Evolutionary conservation across 352 stramenopile species (phyloP).

Genomic region (Blastocystis sp.): DNA sequence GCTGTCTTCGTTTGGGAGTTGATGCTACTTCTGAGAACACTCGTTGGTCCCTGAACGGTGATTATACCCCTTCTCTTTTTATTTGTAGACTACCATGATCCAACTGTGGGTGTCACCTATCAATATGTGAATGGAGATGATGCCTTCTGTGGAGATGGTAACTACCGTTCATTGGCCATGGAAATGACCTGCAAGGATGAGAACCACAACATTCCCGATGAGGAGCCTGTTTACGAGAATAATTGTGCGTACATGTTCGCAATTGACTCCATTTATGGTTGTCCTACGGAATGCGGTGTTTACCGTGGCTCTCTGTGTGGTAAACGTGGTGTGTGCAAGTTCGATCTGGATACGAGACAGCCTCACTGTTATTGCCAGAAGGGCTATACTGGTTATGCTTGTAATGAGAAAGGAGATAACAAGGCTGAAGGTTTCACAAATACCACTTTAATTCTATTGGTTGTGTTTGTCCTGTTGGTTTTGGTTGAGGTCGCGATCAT

Average conservation of each 20-base stretch:
- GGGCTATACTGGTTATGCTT: constrained; percentile 49
- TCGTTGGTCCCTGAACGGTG: constrained; percentile 26
- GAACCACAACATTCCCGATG: constrained; percentile 47
- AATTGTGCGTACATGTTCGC: constrained; percentile 1
- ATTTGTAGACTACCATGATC: constrained; percentile 23
- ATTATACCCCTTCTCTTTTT: not conserved
- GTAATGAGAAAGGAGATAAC: constrained; percentile 52
- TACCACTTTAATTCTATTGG: constrained; percentile 34
- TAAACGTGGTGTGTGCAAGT: constrained; percentile 56
- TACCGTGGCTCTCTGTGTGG: constrained; percentile 4
- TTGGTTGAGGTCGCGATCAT: constrained; percentile 29
- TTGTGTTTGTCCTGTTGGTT: constrained; percentile 54
- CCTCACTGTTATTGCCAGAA: constrained; percentile 66
- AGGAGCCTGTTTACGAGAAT: constrained; percentile 11
- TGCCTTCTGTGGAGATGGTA: not conserved
- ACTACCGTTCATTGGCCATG: not conserved
- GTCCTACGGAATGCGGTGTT: constrained; percentile 50
- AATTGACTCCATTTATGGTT: constrained; percentile 63
- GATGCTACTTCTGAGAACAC: constrained; percentile 38
- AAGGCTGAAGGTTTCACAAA: constrained; percentile 65
- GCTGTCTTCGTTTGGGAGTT: constrained; percentile 13
- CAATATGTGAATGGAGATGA: constrained; percentile 63
- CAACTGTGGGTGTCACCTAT: constrained; percentile 57
- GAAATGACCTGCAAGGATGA: constrained; percentile 46
- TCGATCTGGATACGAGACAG: constrained; percentile 41